Evolutionary conservation across 2,329 filamentous ascomycete species (phyloP).

Genomic region (Gyromitra esculenta): DNA sequence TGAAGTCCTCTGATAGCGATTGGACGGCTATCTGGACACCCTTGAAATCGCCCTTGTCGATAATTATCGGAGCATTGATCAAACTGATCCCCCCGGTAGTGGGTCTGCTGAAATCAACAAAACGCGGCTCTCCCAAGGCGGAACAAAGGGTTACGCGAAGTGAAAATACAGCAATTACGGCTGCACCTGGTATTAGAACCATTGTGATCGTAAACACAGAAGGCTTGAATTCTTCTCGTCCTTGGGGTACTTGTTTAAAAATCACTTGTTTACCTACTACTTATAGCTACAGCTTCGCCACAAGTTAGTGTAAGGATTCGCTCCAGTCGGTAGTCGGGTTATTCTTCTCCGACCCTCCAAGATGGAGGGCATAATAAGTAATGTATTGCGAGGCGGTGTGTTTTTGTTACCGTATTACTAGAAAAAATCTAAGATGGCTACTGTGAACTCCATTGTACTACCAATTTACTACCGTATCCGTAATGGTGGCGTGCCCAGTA

Average conservation of each 20-base stretch:
- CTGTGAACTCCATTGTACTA: too few species aligned
- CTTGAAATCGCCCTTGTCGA: slow-evolving; percentile 25
- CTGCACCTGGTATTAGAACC: background rate
- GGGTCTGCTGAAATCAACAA: slow-evolving; percentile 12
- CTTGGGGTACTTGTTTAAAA: background rate
- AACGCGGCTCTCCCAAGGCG: slow-evolving; percentile 23
- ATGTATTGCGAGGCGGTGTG: too few species aligned
- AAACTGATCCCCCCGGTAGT: background rate
- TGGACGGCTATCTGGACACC: slow-evolving; percentile 27
- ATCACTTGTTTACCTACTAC: background rate
- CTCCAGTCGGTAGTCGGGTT: background rate
- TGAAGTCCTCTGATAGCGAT: slow-evolving; percentile 35
- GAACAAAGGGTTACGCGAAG: slow-evolving; percentile 1
- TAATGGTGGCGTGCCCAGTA: too few species aligned
- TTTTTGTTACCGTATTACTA: too few species aligned
- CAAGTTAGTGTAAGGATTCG: too few species aligned
- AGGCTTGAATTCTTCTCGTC: background rate
- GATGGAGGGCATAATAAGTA: background rate
- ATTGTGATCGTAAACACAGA: background rate
- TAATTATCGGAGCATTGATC: slow-evolving; percentile 23
- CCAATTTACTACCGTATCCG: too few species aligned
- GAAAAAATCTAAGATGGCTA: too few species aligned
- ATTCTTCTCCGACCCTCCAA: background rate
- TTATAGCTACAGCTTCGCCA: background rate
- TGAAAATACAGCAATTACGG: background rate